A percentile compares a stretch with the other conserved stretches of the same genome.
phyloP scores from a whole-genome alignment of 2,329 filamentous ascomycete species.

The Neobulgaria alba region DNA sequence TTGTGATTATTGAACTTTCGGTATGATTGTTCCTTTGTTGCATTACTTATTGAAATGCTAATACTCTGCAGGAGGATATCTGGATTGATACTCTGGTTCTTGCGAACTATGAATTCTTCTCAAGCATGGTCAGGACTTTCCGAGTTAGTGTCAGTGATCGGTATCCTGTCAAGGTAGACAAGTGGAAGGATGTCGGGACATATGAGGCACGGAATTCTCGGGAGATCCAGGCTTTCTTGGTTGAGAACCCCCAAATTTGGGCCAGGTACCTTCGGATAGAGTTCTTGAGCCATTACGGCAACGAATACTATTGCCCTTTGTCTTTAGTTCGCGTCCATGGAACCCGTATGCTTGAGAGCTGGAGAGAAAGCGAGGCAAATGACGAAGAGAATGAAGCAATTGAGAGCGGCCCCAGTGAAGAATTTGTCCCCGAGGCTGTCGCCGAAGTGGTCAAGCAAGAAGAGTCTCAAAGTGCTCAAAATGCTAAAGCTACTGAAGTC shows the following conservation, averaged over 20 bases:
- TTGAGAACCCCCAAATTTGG: slow-evolving; percentile 95
- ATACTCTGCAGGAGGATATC: slow-evolving; percentile 38
- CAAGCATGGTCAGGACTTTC: slow-evolving; percentile 89
- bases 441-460: slow-evolving; percentile 25
- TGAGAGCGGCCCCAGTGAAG: slow-evolving; percentile 13
- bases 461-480: slow-evolving; percentile 2
- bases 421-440: slow-evolving; percentile 29
- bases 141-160: slow-evolving; percentile 87
- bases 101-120: slow-evolving; percentile 98
- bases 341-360: slow-evolving; percentile 91
- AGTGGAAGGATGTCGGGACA: slow-evolving; percentile 81
- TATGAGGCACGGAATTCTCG: slow-evolving; percentile 90
- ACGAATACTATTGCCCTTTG: slow-evolving; percentile 92
- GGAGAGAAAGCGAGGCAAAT: slow-evolving; percentile 65
- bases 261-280: slow-evolving; percentile 88
- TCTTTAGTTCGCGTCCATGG: slow-evolving; percentile 88
- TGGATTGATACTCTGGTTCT: slow-evolving; percentile 93
- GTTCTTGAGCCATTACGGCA: slow-evolving; percentile 87
- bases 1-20: slow-evolving; percentile 78
- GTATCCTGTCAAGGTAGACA: slow-evolving; percentile 84
- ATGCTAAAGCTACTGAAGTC: neutral
- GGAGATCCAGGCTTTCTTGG: slow-evolving; percentile 86
- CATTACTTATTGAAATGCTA: slow-evolving; percentile 5
- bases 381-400: slow-evolving; percentile 43
- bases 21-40: slow-evolving; percentile 55